Evolutionary conservation across 257 asterid genomes (phyloP).

Genomic region (Thymus quinquecostatus): DNA sequence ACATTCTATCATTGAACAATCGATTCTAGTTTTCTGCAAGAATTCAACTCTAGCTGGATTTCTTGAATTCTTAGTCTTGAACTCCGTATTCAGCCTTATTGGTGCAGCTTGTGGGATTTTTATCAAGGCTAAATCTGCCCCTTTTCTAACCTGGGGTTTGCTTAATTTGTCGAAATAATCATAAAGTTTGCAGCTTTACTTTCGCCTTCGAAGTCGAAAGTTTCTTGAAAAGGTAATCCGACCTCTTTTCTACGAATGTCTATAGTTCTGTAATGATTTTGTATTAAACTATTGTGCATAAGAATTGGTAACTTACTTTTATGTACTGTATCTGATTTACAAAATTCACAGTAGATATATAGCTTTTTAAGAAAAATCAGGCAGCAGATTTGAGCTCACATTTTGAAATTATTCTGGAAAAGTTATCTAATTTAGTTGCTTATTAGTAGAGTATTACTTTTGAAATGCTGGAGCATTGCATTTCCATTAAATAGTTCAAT

Average conservation of each 20-base stretch:
- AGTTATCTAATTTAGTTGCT: neutral
- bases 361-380: neutral
- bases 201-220: constrained; percentile 40
- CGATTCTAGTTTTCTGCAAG: constrained; percentile 11
- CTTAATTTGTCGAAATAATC: constrained; percentile 47
- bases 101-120: neutral
- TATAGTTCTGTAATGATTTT: constrained; percentile 19
- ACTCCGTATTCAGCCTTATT: constrained; percentile 11
- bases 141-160: constrained; percentile 36
- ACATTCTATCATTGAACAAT: neutral
- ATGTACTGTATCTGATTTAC: constrained; percentile 21
- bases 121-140: constrained; percentile 27
- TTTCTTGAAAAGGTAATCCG: constrained; percentile 36
- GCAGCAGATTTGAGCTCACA: constrained; percentile 15
- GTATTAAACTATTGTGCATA: neutral
- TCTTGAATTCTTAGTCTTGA: constrained; percentile 17
- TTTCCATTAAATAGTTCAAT: constrained; percentile 14
- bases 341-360: constrained; percentile 17
- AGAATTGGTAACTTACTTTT: neutral
- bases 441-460: neutral
- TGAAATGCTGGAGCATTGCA: constrained; percentile 1
- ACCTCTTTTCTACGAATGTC: neutral
- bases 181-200: constrained; percentile 43
- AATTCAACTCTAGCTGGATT: constrained; percentile 30
- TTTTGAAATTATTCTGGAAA: constrained; percentile 14